phyloP scores from a whole-genome alignment of 2,329 filamentous ascomycete genomes.

The Cytospora piceae region DNA sequence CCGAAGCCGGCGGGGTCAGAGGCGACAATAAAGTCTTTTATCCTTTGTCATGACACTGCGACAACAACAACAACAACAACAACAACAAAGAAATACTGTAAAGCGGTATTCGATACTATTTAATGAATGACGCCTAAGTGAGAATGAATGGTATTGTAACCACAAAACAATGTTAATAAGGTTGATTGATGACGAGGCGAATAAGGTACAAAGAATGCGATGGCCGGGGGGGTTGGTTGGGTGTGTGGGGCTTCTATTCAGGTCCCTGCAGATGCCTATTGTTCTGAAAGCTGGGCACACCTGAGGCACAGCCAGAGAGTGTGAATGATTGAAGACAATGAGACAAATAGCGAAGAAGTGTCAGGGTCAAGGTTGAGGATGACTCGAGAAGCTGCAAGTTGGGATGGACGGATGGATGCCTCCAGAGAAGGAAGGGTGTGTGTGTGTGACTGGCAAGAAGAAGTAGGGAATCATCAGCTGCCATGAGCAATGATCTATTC shows the following conservation, averaged over 20 bases:
- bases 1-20: conserved; percentile 17
- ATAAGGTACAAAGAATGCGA: not conserved
- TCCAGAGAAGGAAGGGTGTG: not conserved
- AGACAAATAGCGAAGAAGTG: not conserved
- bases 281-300: not conserved
- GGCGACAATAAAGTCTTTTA: conserved; percentile 4
- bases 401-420: not conserved
- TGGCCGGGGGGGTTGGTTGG: not conserved
- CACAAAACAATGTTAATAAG: conserved; percentile 6
- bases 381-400: not conserved
- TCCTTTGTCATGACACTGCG: conserved; percentile 2
- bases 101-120: not conserved
- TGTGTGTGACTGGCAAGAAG: not conserved
- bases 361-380: not conserved
- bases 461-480: not conserved
- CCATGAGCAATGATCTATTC: conserved; percentile 7
- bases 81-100: conserved; percentile 15
- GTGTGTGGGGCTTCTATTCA: not conserved
- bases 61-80: too few species aligned
- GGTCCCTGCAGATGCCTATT: conserved; percentile 3
- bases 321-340: not conserved
- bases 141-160: conserved; percentile 1
- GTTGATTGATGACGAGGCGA: not conserved
- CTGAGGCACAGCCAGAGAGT: not conserved
- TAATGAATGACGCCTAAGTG: not conserved